Evolutionary conservation across 805 yeast genomes (phyloP).

Genomic region (Saturnispora bothae): DNA sequence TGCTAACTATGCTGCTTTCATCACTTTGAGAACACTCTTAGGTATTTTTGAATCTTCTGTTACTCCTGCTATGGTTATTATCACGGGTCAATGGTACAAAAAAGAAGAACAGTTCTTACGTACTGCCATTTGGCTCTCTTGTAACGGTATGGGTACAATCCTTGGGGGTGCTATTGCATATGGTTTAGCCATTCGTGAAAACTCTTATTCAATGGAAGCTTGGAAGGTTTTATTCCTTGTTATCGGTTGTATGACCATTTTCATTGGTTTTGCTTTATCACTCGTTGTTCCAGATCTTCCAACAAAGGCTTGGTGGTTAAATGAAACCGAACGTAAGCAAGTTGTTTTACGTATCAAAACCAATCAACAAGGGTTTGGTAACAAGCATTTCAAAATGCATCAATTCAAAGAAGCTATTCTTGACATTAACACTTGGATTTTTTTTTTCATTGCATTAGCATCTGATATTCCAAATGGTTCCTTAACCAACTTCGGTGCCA

Average conservation of each 20-base stretch:
- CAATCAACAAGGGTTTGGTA: conserved; percentile 29
- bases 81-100: conserved; percentile 25
- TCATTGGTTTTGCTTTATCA: conserved; percentile 23
- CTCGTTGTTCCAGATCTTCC: conserved; percentile 27
- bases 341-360: conserved; percentile 24
- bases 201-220: conserved; percentile 16
- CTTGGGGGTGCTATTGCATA: conserved; percentile 26
- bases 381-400: conserved; percentile 19
- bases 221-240: conserved; percentile 29
- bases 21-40: conserved; percentile 36
- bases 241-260: conserved; percentile 26
- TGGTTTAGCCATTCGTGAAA: conserved; percentile 21
- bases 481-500: conserved; percentile 37
- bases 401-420: conserved; percentile 22
- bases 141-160: conserved; percentile 24
- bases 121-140: conserved; percentile 23
- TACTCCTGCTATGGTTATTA: conserved; percentile 29
- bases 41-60: conserved; percentile 33
- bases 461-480: conserved; percentile 28
- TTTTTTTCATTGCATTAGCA: conserved; percentile 23
- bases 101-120: conserved; percentile 25
- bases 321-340: conserved; percentile 28
- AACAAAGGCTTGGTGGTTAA: conserved; percentile 26
- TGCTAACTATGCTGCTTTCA: conserved; percentile 35
- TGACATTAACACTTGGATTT: conserved; percentile 33